phyloP scores from a whole-genome alignment of 139 green algal genomes.

The Diplosphaera chodatii region DNA sequence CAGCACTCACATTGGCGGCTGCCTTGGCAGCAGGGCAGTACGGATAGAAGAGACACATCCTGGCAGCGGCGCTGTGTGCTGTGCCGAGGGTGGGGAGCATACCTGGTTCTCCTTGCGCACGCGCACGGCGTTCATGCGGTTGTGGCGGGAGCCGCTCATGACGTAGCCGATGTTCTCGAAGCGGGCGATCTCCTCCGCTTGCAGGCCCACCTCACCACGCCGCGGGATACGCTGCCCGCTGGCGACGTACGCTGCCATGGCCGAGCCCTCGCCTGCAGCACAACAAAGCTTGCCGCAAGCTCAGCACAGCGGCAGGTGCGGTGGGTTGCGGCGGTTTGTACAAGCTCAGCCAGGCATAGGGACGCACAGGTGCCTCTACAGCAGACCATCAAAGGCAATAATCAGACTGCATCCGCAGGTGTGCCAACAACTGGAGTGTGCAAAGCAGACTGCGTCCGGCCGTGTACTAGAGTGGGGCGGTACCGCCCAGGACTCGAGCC shows the following conservation, averaged over 20 bases:
- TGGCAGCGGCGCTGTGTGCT: neutral
- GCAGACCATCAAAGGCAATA: too few relatives aligned
- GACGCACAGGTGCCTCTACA: too few relatives aligned
- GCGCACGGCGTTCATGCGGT: conserved; percentile 95
- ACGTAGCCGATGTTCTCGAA: conserved; percentile 95
- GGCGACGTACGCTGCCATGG: conserved; percentile 90
- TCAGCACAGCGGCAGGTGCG: too few relatives aligned
- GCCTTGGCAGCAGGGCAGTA: too few relatives aligned
- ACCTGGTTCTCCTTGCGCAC: conserved; percentile 91
- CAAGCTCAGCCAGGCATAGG: too few relatives aligned
- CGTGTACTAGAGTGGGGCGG: too few relatives aligned
- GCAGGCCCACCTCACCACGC: conserved; percentile 90
- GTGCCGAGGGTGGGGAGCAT: neutral
- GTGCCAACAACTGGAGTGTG: too few relatives aligned
- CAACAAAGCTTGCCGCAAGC: too few relatives aligned
- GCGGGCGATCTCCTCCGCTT: conserved; percentile 75
- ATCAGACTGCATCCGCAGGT: too few relatives aligned
- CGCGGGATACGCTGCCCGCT: conserved; percentile 92
- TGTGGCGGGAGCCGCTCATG: conserved; percentile 90
- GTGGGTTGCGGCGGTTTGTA: too few relatives aligned
- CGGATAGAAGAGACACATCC: neutral
- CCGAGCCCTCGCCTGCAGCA: conserved; percentile 48
- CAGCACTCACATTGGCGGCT: conserved; percentile 7
- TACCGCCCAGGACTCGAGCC: too few relatives aligned
- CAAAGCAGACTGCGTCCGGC: too few relatives aligned